Evolutionary conservation across 2,329 filamentous ascomycete genomes (phyloP).

Genomic region (Alternaria alternata): DNA sequence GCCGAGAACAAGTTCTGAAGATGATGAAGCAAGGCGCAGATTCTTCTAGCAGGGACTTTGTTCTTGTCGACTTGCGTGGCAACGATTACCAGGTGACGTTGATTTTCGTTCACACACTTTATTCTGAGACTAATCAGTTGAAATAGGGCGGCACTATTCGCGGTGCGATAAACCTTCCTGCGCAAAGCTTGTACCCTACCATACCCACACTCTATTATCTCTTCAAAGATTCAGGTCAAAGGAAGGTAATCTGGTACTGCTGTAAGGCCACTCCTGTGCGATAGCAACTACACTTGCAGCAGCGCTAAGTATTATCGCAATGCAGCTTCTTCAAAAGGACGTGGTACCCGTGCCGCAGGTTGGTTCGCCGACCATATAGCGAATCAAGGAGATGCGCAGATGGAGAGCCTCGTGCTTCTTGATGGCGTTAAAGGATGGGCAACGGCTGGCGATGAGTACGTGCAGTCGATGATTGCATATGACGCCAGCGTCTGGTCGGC

Average conservation of each 20-base stretch:
- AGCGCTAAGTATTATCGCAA: not conserved
- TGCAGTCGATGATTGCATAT: constrained; percentile 60
- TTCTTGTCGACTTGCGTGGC: constrained; percentile 61
- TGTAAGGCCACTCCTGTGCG: constrained; percentile 48
- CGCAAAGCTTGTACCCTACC: constrained; percentile 63
- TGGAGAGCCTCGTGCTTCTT: constrained; percentile 60
- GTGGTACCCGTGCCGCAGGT: constrained; percentile 62
- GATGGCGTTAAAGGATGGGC: constrained; percentile 66
- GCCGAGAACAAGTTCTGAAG: constrained; percentile 15
- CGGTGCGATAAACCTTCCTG: constrained; percentile 66
- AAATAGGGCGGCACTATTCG: constrained; percentile 67
- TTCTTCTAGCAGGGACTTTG: constrained; percentile 7
- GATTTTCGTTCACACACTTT: not conserved
- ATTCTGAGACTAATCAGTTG: not conserved
- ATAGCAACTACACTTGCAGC: not conserved
- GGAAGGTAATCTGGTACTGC: constrained; percentile 64
- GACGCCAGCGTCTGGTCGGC: constrained; percentile 37
- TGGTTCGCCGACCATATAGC: constrained; percentile 65
- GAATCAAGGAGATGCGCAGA: constrained; percentile 50
- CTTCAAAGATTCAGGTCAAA: constrained; percentile 60
- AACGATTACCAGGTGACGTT: constrained; percentile 59
- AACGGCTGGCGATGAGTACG: constrained; percentile 57
- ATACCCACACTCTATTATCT: constrained; percentile 60
- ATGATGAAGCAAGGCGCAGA: constrained; percentile 10
- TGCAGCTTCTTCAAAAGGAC: constrained; percentile 63